phyloP scores from a whole-genome alignment of 2,329 filamentous ascomycete genomes.

The Trematosphaeria pertusa region DNA sequence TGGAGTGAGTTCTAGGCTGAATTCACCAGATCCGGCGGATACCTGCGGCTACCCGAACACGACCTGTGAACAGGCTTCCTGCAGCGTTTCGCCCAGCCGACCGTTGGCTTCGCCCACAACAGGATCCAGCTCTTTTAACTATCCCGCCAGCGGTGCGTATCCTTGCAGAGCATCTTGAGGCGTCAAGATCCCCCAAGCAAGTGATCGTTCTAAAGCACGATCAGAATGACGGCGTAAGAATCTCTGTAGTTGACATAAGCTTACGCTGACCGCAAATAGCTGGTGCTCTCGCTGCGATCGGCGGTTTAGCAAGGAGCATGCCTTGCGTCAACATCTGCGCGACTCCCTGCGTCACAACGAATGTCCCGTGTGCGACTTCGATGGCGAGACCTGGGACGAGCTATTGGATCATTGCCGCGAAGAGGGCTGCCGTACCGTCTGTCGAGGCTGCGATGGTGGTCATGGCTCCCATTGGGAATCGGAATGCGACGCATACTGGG shows the following conservation, averaged over 20 bases:
- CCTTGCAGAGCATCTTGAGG: too few species aligned
- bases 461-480: slow-evolving; percentile 1
- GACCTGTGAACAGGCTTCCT: too few species aligned
- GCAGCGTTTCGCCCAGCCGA: too few species aligned
- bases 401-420: slow-evolving; percentile 13
- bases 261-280: too few species aligned
- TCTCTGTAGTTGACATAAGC: not conserved
- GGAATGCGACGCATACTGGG: slow-evolving; percentile 3
- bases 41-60: too few species aligned
- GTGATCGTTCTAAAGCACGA: too few species aligned
- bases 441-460: slow-evolving; percentile 13
- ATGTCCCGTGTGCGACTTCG: slow-evolving; percentile 13
- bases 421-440: slow-evolving; percentile 5
- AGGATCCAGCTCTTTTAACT: too few species aligned
- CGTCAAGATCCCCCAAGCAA: too few species aligned
- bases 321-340: slow-evolving; percentile 5
- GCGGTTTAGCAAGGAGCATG: not conserved
- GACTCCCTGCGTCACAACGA: slow-evolving; percentile 9
- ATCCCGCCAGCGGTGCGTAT: too few species aligned
- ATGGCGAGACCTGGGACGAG: slow-evolving; percentile 9
- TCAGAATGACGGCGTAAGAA: not conserved
- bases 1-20: too few species aligned
- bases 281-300: slow-evolving; percentile 13
- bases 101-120: too few species aligned
- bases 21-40: too few species aligned